phyloP scores from a whole-genome alignment of 2,329 filamentous ascomycete species.

The Purpureocillium lavendulum region DNA sequence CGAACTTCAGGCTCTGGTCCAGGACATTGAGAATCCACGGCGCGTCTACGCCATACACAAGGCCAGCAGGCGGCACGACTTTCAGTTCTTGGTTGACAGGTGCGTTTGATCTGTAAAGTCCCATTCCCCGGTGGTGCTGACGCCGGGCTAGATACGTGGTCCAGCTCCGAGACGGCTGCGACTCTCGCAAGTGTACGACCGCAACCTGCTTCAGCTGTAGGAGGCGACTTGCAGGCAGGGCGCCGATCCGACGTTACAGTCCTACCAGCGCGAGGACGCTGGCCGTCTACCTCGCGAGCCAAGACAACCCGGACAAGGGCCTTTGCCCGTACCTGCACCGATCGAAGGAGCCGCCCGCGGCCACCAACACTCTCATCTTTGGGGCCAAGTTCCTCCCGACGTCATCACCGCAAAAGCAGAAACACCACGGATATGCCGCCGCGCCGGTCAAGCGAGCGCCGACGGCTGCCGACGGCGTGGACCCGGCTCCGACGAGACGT shows the following conservation, averaged over 20 bases:
- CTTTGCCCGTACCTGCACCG: conserved; percentile 51
- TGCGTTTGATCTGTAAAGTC: conserved; percentile 29
- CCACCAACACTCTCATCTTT: conserved; percentile 40
- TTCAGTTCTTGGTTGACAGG: conserved; percentile 62
- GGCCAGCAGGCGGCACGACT: conserved; percentile 52
- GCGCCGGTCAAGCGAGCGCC: not conserved
- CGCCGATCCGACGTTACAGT: conserved; percentile 70
- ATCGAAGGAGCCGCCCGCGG: conserved; percentile 33
- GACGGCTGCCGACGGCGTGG: not conserved
- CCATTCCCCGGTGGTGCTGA: too few species aligned
- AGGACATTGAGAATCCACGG: conserved; percentile 53
- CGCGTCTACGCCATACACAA: conserved; percentile 53
- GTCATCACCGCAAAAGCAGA: conserved; percentile 3
- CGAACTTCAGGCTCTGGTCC: conserved; percentile 45
- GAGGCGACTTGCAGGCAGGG: conserved; percentile 55
- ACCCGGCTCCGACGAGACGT: not conserved
- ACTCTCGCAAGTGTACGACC: conserved; percentile 57
- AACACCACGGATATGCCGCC: not conserved
- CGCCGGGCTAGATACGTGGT: conserved; percentile 71
- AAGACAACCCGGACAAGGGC: conserved; percentile 64
- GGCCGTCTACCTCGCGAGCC: conserved; percentile 71
- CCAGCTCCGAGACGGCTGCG: conserved; percentile 78
- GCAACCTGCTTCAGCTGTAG: conserved; percentile 76
- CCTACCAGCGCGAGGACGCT: conserved; percentile 73
- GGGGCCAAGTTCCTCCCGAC: conserved; percentile 15